phyloP scores from a whole-genome alignment of 1,284 basidiomycete genomes.

The Bondarzewia mesenterica region DNA sequence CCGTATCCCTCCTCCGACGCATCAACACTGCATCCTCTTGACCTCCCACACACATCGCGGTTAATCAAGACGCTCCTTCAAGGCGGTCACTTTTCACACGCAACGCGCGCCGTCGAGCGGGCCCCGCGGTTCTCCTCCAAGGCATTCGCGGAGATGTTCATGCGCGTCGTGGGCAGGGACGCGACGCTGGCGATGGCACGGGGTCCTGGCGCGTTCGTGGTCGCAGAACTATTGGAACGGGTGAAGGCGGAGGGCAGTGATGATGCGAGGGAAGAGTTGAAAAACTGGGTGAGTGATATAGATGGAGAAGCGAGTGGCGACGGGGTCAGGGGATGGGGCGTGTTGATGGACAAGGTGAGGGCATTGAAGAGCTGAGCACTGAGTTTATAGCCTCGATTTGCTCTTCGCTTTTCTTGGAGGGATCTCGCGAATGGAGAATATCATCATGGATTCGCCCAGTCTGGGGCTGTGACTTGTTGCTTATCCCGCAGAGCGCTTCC shows the following conservation, averaged over 20 bases:
- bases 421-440: too few species aligned
- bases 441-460: too few species aligned
- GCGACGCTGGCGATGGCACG: constrained; percentile 52
- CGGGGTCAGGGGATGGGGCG: constrained; percentile 14
- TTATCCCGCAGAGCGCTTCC: too few species aligned
- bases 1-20: constrained; percentile 48
- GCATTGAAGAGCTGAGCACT: too few species aligned
- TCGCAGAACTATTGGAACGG: constrained; percentile 69
- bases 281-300: constrained; percentile 36
- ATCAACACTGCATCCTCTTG: constrained; percentile 54
- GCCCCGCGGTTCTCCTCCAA: constrained; percentile 43
- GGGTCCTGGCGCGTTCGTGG: constrained; percentile 67
- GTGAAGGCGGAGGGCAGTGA: constrained; percentile 36
- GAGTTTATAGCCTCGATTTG: too few species aligned
- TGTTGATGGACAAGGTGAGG: constrained; percentile 16
- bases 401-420: too few species aligned
- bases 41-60: constrained; percentile 73
- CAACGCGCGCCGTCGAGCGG: constrained; percentile 42
- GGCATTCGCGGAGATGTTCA: constrained; percentile 52
- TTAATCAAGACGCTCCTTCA: constrained; percentile 82
- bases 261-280: constrained; percentile 24
- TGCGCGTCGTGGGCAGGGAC: constrained; percentile 49
- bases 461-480: too few species aligned
- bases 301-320: constrained; percentile 27
- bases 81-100: constrained; percentile 79